A percentile compares a stretch with the other conserved stretches of the same genome.
Evolutionary conservation across 192 early-diverging fungal species (phyloP).

Genomic region (Coemansia sp.): DNA sequence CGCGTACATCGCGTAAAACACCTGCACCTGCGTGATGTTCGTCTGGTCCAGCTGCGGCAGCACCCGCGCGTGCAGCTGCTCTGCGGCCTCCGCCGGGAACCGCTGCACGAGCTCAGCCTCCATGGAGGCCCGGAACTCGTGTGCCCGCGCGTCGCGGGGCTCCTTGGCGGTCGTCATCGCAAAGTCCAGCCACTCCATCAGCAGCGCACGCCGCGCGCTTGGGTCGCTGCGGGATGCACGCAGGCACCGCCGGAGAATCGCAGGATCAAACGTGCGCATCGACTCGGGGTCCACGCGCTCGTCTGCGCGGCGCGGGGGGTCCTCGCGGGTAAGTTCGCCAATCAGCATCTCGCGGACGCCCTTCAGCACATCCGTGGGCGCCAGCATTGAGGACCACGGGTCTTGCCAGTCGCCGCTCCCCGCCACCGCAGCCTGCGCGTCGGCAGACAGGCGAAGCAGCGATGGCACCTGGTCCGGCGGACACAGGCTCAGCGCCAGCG

Average conservation of each 20-base stretch:
- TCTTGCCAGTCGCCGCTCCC: conserved; percentile 7
- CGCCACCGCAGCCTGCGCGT: too few species aligned
- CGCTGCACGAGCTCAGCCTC: conserved; percentile 16
- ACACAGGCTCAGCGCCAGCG: conserved; percentile 34
- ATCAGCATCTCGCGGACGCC: conserved; percentile 5
- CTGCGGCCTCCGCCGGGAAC: conserved; percentile 9
- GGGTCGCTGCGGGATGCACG: neutral
- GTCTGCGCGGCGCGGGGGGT: neutral
- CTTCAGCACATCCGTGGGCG: neutral
- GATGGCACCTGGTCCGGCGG: conserved; percentile 20
- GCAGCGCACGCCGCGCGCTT: conserved; percentile 8
- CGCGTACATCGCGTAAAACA: conserved; percentile 23
- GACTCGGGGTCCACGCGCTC: conserved; percentile 6
- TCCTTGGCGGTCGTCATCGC: conserved; percentile 21
- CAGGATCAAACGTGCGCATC: conserved; percentile 41
- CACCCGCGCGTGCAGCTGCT: conserved; percentile 2
- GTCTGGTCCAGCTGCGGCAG: conserved; percentile 25
- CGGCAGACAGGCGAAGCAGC: conserved; percentile 14
- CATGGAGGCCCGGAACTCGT: conserved; percentile 7
- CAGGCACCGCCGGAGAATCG: conserved; percentile 34
- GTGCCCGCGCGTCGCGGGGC: neutral
- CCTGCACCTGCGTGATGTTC: conserved; percentile 5
- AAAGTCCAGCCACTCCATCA: conserved; percentile 45
- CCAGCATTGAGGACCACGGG: neutral
- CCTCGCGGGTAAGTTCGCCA: too few species aligned